Evolutionary conservation across 1,284 basidiomycete species (phyloP).

Genomic region (Naganishia liquefaciens): DNA sequence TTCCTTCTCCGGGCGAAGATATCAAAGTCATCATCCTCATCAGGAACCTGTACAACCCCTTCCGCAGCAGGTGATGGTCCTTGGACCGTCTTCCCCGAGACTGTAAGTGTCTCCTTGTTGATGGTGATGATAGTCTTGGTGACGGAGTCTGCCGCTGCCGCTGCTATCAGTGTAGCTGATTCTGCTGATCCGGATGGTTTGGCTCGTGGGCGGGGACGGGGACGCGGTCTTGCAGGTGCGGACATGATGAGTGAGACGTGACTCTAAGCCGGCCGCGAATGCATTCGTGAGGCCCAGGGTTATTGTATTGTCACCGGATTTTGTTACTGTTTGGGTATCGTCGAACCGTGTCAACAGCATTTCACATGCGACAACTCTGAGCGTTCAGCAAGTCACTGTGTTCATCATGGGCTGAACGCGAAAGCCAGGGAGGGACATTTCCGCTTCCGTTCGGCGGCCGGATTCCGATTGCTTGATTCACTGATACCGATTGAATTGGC

Average conservation of each 20-base stretch:
- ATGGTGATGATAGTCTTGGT: slow-evolving; percentile 15
- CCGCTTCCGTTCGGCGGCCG: background rate
- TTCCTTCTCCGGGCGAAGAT: slow-evolving; percentile 20
- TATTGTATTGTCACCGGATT: too few relatives aligned
- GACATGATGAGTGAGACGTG: slow-evolving; percentile 11
- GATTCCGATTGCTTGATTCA: background rate
- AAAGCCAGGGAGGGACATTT: background rate
- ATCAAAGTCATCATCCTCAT: slow-evolving; percentile 13
- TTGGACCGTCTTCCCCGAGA: background rate
- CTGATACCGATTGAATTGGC: background rate
- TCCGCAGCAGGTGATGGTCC: background rate
- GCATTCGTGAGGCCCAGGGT: too few relatives aligned
- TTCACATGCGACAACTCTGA: too few relatives aligned
- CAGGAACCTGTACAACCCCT: background rate
- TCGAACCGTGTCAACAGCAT: background rate
- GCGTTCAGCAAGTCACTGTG: too few relatives aligned
- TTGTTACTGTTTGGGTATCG: too few relatives aligned
- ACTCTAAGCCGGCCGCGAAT: too few relatives aligned
- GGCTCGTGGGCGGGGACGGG: slow-evolving; percentile 6
- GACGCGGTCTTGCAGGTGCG: slow-evolving; percentile 22
- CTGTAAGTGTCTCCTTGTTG: slow-evolving; percentile 11
- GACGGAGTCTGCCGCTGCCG: background rate
- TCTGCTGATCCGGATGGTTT: slow-evolving; percentile 25
- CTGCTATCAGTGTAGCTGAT: background rate
- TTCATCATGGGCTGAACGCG: too few relatives aligned